Evolutionary conservation across 75 land plant species (phyloP).

Genomic region (Picea glauca): DNA sequence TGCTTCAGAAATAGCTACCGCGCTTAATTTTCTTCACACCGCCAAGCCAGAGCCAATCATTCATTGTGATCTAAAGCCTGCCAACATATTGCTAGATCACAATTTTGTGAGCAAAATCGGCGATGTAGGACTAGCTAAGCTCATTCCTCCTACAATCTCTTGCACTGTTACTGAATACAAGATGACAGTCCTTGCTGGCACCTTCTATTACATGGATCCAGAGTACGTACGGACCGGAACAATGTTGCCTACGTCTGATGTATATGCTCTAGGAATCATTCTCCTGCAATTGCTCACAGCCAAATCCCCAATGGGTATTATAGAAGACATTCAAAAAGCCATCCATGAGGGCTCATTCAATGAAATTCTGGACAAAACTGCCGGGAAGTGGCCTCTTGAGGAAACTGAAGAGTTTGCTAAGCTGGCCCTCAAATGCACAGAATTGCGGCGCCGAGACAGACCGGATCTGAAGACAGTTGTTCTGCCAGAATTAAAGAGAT

Average conservation of each 20-base stretch:
- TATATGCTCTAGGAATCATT: conserved; percentile 37
- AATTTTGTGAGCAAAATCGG: conserved; percentile 29
- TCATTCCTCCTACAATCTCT: conserved; percentile 12
- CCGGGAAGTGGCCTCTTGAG: conserved; percentile 24
- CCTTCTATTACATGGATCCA: conserved; percentile 44
- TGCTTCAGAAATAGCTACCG: conserved; percentile 19
- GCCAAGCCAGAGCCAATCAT: conserved; percentile 29
- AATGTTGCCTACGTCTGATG: conserved; percentile 26
- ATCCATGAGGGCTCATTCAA: conserved; percentile 1
- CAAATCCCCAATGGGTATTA: conserved; percentile 14
- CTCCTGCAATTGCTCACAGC: conserved; percentile 36
- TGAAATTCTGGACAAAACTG: conserved; percentile 12
- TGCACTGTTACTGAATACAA: conserved; percentile 15
- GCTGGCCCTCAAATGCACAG: conserved; percentile 17
- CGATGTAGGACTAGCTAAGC: conserved; percentile 24
- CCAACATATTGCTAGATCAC: conserved; percentile 26
- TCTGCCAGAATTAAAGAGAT: conserved; percentile 13
- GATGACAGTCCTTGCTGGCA: conserved; percentile 25
- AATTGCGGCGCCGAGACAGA: conserved; percentile 13
- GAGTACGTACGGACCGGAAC: conserved; percentile 32
- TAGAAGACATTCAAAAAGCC: conserved; percentile 9
- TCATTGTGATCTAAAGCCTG: conserved; percentile 41
- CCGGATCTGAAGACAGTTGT: conserved; percentile 16
- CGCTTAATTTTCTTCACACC: conserved; percentile 21
- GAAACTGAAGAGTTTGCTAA: conserved; percentile 19